Evolutionary conservation across 2,329 filamentous ascomycete genomes (phyloP), one percentile per base, ranked within the genome.

Genomic region (Leptoxyphium fumago): DNA sequence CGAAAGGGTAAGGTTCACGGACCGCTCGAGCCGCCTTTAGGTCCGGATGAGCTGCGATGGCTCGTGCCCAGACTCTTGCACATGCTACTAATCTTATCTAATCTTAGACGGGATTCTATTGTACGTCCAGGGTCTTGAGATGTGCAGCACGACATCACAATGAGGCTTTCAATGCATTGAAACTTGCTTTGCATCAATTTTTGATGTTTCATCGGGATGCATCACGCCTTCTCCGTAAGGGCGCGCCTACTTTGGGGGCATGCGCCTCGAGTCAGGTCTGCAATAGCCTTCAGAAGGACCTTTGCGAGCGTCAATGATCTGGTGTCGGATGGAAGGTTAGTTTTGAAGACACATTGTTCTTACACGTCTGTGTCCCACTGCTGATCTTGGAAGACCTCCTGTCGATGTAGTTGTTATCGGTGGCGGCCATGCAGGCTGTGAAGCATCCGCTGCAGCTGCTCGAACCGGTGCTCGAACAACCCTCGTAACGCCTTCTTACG

Each of bases 361-460:
- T 15, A 6, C 28, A n/a, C 32, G 7, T 41, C 18, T 5, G 14
- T 32, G 29, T 11, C 29, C 15, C 21, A 30, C 28, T 29, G 34
- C 15, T 21, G 29, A 17, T 15, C 28, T 38, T 10, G 15, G 32
- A 13, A 54, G 51, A 46, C 46, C 52, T n/a, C 45, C 50, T 7
- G 55, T 54, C 60, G 89, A 98, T 74, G 91, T 98, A 41, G 73
- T 98, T 30, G 88, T 98, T 2, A 87, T 98, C 49, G 91, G 91
- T 44, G 91, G 91, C 48, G 91, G 91, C 26, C 91, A 98, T 70
- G 91, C 91, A 45, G 91, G 91, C 41, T 84, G 87, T 43, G 91
- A 98, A 70, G 91, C 91, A 46, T 89, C 84, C 51, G 82, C 91
- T 10, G 91, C 89, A 2, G 85, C 91, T 11, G 91, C 91, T 39